Percentiles rank a stretch among this genome's conserved stretches.
Evolutionary conservation across 2,329 filamentous ascomycete genomes (phyloP).

Genomic region (Cercospora sojina): DNA sequence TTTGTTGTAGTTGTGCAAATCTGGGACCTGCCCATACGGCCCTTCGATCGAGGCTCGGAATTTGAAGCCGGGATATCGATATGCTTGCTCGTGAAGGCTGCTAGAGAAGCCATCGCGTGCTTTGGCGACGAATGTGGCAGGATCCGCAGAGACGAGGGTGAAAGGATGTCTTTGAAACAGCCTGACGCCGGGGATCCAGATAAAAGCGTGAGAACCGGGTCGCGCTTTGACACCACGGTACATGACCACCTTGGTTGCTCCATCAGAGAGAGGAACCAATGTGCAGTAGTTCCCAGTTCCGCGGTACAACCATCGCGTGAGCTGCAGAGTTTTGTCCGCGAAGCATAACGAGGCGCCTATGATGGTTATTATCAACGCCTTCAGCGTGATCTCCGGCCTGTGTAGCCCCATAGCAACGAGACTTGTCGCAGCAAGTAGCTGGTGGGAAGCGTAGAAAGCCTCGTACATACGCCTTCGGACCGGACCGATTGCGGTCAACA

Average conservation of each 20-base stretch:
- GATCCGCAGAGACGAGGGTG: constrained; percentile 23
- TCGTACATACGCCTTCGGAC: constrained; percentile 30
- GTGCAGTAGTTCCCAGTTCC: constrained; percentile 21
- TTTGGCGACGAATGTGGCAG: constrained; percentile 27
- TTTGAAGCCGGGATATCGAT: constrained; percentile 17
- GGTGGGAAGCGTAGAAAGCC: constrained; percentile 28
- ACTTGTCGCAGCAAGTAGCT: constrained; percentile 23
- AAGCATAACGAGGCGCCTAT: constrained; percentile 24
- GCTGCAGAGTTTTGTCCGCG: constrained; percentile 24
- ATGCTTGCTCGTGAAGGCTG: constrained; percentile 24
- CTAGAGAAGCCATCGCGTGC: constrained; percentile 28
- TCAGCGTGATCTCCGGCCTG: constrained; percentile 21
- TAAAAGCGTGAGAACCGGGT: constrained; percentile 29
- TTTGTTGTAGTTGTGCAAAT: constrained; percentile 58
- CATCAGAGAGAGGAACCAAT: constrained; percentile 24
- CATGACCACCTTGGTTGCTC: constrained; percentile 26
- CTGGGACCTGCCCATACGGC: constrained; percentile 32
- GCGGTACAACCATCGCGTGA: constrained; percentile 25
- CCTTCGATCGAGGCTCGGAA: constrained; percentile 30
- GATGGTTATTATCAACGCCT: constrained; percentile 27
- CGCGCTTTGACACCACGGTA: constrained; percentile 17
- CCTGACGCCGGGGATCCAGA: constrained; percentile 28
- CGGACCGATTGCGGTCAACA: constrained; percentile 25
- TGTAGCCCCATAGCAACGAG: constrained; percentile 30
- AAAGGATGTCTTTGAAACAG: constrained; percentile 29